Evolutionary conservation across 2,329 filamentous ascomycete species (phyloP).

Genomic region (Calonectria leucothoes): DNA sequence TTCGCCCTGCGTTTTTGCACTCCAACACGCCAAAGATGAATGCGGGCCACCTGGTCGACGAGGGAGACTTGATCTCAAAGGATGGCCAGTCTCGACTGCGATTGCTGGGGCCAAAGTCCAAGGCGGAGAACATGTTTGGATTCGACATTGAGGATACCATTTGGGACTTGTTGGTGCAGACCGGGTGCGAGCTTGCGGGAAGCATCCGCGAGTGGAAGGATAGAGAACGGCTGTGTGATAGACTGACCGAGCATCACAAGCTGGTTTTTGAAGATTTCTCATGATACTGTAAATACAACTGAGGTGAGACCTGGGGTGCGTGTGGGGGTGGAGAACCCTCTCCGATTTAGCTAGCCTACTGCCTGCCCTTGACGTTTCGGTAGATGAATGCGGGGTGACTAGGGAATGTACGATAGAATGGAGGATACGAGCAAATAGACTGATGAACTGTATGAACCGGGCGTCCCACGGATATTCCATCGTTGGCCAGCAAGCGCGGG

Average conservation of each 20-base stretch:
- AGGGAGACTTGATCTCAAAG: slow-evolving; percentile 14
- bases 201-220: slow-evolving; percentile 20
- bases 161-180: slow-evolving; percentile 25
- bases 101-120: slow-evolving; percentile 14
- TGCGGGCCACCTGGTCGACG: slow-evolving; percentile 21
- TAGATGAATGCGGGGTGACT: neutral
- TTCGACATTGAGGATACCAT: slow-evolving; percentile 24
- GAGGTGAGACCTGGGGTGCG: neutral
- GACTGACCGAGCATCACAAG: slow-evolving; percentile 22
- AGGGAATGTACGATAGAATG: neutral
- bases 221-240: slow-evolving; percentile 15
- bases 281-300: neutral
- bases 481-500: too few species aligned
- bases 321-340: neutral
- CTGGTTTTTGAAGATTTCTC: slow-evolving; percentile 18
- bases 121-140: slow-evolving; percentile 8
- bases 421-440: neutral
- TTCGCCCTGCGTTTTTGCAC: slow-evolving; percentile 20
- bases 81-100: slow-evolving; percentile 19
- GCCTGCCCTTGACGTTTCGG: neutral
- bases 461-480: too few species aligned
- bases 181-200: slow-evolving; percentile 21
- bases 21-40: slow-evolving; percentile 27
- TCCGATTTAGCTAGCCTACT: neutral
- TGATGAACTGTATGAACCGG: too few species aligned